Percentiles rank a stretch among this genome's conserved stretches.
phyloP scores from a whole-genome alignment of 2,329 filamentous ascomycete genomes.

The Elsinoe perseae region DNA sequence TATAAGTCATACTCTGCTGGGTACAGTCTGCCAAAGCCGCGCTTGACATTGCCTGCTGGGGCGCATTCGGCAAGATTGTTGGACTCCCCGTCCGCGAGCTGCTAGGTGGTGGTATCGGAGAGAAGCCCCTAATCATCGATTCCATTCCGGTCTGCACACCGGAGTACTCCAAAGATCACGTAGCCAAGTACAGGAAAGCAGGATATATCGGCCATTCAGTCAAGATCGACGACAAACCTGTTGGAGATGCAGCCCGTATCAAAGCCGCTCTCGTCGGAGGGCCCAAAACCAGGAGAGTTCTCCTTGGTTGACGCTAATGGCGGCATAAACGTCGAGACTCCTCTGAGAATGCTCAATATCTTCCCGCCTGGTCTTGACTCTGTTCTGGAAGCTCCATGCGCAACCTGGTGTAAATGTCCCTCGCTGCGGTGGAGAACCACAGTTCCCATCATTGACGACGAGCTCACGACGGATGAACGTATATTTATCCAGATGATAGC shows the following conservation, averaged over 20 bases:
- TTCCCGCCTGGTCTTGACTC: constrained; percentile 23
- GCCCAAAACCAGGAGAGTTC: constrained; percentile 19
- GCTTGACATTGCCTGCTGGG: constrained; percentile 23
- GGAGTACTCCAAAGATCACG: constrained; percentile 15
- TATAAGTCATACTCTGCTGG: constrained; percentile 24
- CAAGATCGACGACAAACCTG: constrained; percentile 20
- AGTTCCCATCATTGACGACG: constrained; percentile 24
- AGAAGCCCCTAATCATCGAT: constrained; percentile 15
- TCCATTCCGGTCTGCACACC: constrained; percentile 18
- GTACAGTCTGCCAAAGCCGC: constrained; percentile 24
- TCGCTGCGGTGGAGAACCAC: constrained; percentile 23
- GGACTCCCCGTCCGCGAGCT: constrained; percentile 25
- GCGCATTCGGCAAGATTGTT: constrained; percentile 23
- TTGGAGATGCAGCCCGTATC: constrained; percentile 16
- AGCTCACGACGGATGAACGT: constrained; percentile 21
- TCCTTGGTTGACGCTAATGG: constrained; percentile 23
- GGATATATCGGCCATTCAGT: constrained; percentile 18
- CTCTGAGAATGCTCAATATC: constrained; percentile 23
- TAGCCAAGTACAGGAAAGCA: constrained; percentile 16
- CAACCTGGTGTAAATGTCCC: constrained; percentile 22
- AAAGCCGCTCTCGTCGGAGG: not conserved
- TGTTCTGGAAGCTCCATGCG: constrained; percentile 24
- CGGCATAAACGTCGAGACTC: constrained; percentile 20
- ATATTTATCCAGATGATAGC: constrained; percentile 22
- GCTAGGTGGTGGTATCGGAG: constrained; percentile 23